Conservation (phyloP, 2,329 filamentous ascomycete genomes). For the Beauveria sp. region DNA sequence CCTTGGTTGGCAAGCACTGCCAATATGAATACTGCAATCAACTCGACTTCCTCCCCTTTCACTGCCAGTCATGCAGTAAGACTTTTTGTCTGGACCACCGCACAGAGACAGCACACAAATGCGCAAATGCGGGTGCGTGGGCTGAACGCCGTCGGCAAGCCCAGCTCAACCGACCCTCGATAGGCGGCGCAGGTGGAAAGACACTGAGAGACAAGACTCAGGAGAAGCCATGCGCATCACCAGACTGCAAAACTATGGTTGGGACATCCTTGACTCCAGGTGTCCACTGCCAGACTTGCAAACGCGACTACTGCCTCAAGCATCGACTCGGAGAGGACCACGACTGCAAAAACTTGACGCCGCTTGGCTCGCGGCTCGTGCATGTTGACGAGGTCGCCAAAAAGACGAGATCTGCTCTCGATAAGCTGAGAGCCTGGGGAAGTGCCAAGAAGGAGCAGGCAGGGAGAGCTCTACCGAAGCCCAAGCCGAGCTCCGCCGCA, state of each 20-base stretch:
- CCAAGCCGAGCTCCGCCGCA: constrained; percentile 55
- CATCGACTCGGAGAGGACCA: constrained; percentile 75
- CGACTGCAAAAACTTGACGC: constrained; percentile 69
- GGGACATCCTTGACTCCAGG: constrained; percentile 61
- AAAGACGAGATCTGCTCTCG: constrained; percentile 66
- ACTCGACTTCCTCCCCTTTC: constrained; percentile 92
- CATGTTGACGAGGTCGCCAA: constrained; percentile 47
- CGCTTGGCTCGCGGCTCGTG: constrained; percentile 41
- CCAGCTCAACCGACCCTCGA: constrained; percentile 44
- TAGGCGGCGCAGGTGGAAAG: constrained; percentile 40
- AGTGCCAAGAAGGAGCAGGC: constrained; percentile 61
- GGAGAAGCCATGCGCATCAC: constrained; percentile 61
- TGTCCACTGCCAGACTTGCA: constrained; percentile 65
- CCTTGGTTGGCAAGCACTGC: constrained; percentile 84
- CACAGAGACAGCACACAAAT: constrained; percentile 72
- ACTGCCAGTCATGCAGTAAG: constrained; percentile 77
- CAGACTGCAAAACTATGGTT: constrained; percentile 61
- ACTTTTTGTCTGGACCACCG: constrained; percentile 94
- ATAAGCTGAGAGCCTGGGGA: constrained; percentile 73
- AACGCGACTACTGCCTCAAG: constrained; percentile 68
- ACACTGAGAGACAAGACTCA: constrained; percentile 46
- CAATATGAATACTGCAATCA: constrained; percentile 86
- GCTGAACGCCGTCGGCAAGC: constrained; percentile 48
- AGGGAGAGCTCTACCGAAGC: constrained; percentile 51
- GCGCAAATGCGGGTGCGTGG: constrained; percentile 53